Percentiles rank a stretch among this genome's conserved stretches.
These are phyloP conservation scores for Sarocladium oryzae DNA, from an alignment of 2,329 filamentous ascomycete genomes.

Conservation along the genomic window DNA sequence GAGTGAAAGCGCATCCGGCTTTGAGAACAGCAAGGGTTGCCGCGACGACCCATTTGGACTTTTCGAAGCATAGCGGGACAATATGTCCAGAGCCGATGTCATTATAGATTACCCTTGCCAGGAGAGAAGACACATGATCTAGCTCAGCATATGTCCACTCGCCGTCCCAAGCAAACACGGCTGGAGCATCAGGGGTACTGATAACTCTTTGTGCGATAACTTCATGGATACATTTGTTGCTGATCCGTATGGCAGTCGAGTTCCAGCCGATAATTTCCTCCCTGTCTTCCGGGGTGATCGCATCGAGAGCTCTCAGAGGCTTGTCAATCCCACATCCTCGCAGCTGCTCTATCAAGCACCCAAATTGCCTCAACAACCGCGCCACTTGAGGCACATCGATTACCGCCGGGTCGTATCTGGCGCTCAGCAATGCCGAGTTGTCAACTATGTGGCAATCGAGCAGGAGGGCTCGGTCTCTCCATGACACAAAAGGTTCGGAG, in stretches of 20 bases:
- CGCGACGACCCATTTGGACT: slow-evolving; percentile 14
- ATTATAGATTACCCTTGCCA: too few species aligned
- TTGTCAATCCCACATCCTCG: background rate
- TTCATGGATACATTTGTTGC: slow-evolving; percentile 1
- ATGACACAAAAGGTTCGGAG: too few species aligned
- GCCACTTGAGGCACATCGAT: background rate
- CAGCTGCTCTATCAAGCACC: background rate
- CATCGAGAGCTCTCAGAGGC: background rate
- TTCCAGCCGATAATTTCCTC: slow-evolving; percentile 8
- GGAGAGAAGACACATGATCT: background rate
- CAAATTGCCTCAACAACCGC: background rate
- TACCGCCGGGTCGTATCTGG: background rate
- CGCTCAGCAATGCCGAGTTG: background rate
- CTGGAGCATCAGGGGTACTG: slow-evolving; percentile 22
- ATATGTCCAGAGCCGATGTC: slow-evolving; percentile 13
- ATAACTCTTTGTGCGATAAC: background rate
- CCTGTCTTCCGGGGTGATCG: background rate
- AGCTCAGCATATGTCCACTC: slow-evolving; percentile 6
- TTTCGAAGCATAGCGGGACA: slow-evolving; percentile 17
- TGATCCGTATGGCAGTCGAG: background rate
- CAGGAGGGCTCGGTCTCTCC: background rate
- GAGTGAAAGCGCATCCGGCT: slow-evolving; percentile 18
- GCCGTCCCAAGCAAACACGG: slow-evolving; percentile 38
- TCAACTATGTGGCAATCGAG: background rate
- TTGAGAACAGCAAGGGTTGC: slow-evolving; percentile 17